A percentile compares a stretch with the other conserved stretches of the same genome.
Conservation (phyloP, 768 basidiomycete genomes). For the Tricholoma bakamatsutake region DNA sequence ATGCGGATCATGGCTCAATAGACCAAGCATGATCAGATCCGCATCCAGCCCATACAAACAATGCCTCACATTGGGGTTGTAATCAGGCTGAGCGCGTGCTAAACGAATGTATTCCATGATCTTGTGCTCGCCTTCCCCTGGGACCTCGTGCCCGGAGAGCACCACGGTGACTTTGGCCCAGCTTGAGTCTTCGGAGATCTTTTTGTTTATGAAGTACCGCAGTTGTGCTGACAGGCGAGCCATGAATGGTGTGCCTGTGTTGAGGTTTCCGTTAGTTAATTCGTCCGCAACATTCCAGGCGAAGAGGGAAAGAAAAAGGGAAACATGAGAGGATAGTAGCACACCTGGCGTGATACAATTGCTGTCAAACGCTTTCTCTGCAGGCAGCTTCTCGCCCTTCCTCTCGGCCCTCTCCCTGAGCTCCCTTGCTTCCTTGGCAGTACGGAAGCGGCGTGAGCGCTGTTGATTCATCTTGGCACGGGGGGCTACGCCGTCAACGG, state of each 20-base stretch:
- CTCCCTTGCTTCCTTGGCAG: conserved; percentile 90
- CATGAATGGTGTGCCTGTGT: conserved; percentile 91
- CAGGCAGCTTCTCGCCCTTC: conserved; percentile 88
- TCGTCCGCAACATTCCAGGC: background rate
- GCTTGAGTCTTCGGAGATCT: conserved; percentile 93
- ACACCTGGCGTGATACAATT: conserved; percentile 97
- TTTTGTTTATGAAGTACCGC: conserved; percentile 96
- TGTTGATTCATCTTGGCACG: conserved; percentile 99
- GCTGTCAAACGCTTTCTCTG: conserved; percentile 94
- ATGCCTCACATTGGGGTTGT: conserved; percentile 95
- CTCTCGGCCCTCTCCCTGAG: conserved; percentile 78
- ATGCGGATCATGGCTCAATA: conserved; percentile 97
- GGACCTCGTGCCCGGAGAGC: conserved; percentile 95
- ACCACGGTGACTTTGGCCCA: conserved; percentile 93
- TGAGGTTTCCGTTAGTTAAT: background rate
- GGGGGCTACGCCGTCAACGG: conserved; percentile 95
- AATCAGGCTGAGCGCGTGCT: conserved; percentile 90
- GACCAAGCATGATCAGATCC: conserved; percentile 95
- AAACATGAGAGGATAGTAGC: conserved; percentile 16
- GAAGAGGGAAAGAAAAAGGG: background rate
- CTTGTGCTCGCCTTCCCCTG: conserved; percentile 99
- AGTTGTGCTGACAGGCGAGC: conserved; percentile 84
- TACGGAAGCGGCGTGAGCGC: conserved; percentile 86
- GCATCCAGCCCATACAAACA: conserved; percentile 98
- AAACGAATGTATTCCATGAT: conserved; percentile 99